Conservation (phyloP, 768 basidiomycete genomes). For the Suillus decipiens region DNA sequence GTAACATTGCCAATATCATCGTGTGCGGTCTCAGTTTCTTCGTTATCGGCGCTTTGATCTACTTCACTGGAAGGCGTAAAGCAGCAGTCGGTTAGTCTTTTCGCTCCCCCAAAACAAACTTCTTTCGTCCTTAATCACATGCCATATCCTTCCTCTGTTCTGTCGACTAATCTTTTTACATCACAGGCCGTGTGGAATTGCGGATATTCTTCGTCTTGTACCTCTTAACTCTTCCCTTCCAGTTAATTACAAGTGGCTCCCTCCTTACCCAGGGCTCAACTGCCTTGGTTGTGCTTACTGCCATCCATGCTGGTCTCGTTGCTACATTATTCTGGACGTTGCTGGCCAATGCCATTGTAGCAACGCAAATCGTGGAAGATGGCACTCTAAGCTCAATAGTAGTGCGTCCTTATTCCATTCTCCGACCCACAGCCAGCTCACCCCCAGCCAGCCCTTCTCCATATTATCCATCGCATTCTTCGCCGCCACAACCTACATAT, state of each 20-base stretch:
- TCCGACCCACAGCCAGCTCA: neutral
- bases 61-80: constrained; percentile 60
- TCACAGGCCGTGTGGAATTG: constrained; percentile 67
- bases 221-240: constrained; percentile 71
- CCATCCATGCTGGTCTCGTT: constrained; percentile 79
- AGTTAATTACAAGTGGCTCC: constrained; percentile 80
- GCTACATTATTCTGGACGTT: constrained; percentile 80
- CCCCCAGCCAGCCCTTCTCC: constrained; percentile 55
- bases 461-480: constrained; percentile 62
- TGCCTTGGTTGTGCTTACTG: constrained; percentile 66
- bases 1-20: constrained; percentile 86
- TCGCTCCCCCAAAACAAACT: neutral
- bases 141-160: neutral
- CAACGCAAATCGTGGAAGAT: constrained; percentile 92
- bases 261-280: constrained; percentile 78
- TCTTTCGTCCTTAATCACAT: neutral
- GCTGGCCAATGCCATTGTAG: constrained; percentile 73
- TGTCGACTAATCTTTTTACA: constrained; percentile 12
- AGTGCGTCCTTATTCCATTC: constrained; percentile 41
- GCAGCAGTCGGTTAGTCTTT: constrained; percentile 81
- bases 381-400: constrained; percentile 73
- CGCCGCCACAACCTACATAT: constrained; percentile 76
- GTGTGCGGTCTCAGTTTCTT: constrained; percentile 75
- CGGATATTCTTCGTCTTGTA: constrained; percentile 66
- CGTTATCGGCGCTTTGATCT: constrained; percentile 57